Conservation (phyloP, 2,329 filamentous ascomycete species). For the Grosmannia penicillata region DNA sequence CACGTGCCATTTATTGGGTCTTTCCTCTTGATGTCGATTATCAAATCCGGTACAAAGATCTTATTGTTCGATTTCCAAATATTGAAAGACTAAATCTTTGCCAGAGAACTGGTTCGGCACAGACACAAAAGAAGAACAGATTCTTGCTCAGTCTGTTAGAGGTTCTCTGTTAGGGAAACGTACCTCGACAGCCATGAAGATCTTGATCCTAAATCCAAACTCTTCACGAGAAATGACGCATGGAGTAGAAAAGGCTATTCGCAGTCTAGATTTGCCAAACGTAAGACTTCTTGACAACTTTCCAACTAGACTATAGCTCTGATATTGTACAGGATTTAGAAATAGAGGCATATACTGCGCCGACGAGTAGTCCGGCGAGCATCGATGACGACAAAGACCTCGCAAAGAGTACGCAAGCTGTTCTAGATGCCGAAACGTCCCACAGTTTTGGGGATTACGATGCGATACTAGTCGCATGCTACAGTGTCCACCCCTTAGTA, state of each 20-base stretch:
- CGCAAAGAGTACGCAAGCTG: slow-evolving; percentile 43
- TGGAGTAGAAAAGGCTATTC: slow-evolving; percentile 38
- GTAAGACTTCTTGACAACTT: slow-evolving; percentile 15
- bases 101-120: neutral
- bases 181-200: slow-evolving; percentile 22
- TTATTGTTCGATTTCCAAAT: too few relatives aligned
- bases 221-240: slow-evolving; percentile 60
- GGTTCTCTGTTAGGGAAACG: too few relatives aligned
- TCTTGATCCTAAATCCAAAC: slow-evolving; percentile 70
- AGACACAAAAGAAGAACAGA: too few relatives aligned
- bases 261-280: slow-evolving; percentile 22
- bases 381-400: slow-evolving; percentile 68
- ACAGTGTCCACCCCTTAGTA: slow-evolving; percentile 71
- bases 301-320: neutral
- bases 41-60: too few relatives aligned
- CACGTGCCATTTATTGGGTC: slow-evolving; percentile 2
- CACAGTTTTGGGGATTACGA: slow-evolving; percentile 36
- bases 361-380: slow-evolving; percentile 47
- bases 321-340: slow-evolving; percentile 24
- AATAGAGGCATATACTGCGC: slow-evolving; percentile 52
- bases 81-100: too few relatives aligned
- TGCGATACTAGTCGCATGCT: slow-evolving; percentile 78
- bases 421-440: slow-evolving; percentile 35
- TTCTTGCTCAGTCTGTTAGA: too few relatives aligned
- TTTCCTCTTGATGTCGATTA: too few relatives aligned